Base-by-base conservation (phyloP, 2,329 filamentous ascomycete genomes). In the Aspergillus aculeatus region DNA sequence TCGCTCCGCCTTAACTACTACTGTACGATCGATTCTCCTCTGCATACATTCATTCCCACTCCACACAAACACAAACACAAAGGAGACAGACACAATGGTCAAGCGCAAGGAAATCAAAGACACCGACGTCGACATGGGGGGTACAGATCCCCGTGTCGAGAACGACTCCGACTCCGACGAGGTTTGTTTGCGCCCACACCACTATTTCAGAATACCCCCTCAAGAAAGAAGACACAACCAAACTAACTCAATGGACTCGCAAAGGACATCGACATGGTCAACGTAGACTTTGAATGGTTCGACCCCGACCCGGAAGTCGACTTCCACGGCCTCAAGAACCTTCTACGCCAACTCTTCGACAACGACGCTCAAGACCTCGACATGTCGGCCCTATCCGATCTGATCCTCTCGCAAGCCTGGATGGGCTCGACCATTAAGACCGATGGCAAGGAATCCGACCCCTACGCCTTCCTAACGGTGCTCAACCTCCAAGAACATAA, bases 201-300 rank as follows among this genome's bases (percentile, higher is more conserved):
- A 23, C 29, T 41, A 47, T 21, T 47, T 54, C 47, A 31, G 38
- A 32, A 32, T 32, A 58, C 38, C 56, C 38, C 24, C 47, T 48
- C 31, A 24, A 16, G 32, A 35, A 35, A 16, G 32, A 35, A n/a
- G 6, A 35, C 2, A 29, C 7, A 29, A 29, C 26, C 2, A 35
- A 7, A 44, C 41, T 41, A 12, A 54, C 29, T 32, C 52, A 32
- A 44, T 35, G 5, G 5, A 10, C 5, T 35, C 11, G 3, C 3
- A 16, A 35, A 32, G 91, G 91, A 96, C 71, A 89, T 92, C 71
- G 90, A 96, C 73, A 89, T 94, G 75, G 87, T 99, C 66, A 89
- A 98, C 73, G 92, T 98, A 59, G 94, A 98, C 66, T 99, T 99
- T 71, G 95, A 99, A 80, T 98, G 92, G 90, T 99, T 98, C 81